A percentile compares a stretch with the other conserved stretches of the same genome.
Evolutionary conservation across 495 filamentous ascomycete genomes (phyloP).

Genomic region (Tuber borchii): DNA sequence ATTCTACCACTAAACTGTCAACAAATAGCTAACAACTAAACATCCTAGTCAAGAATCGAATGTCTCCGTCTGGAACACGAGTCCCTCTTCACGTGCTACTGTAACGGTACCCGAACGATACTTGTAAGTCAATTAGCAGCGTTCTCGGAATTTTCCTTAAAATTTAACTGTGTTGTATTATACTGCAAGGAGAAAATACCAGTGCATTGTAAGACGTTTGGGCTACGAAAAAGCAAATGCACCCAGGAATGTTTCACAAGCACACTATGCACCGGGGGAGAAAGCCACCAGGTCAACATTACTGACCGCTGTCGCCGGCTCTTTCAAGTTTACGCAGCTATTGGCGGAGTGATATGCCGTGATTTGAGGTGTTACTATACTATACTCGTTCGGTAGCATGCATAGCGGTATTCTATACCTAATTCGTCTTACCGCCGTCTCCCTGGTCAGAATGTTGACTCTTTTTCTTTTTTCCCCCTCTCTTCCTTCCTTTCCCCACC

Average conservation of each 20-base stretch:
- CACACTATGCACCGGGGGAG: background rate
- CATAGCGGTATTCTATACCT: background rate
- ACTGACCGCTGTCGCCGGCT: background rate
- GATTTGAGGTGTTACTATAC: background rate
- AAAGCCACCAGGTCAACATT: background rate
- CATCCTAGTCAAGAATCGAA: too few species aligned
- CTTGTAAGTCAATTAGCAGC: background rate
- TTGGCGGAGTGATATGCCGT: background rate
- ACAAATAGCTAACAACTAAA: too few species aligned
- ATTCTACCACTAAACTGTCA: too few species aligned
- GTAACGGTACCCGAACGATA: background rate
- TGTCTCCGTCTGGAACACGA: too few species aligned
- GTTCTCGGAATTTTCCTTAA: background rate
- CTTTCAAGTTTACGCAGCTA: background rate
- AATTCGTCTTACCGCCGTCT: background rate
- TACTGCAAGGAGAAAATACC: constrained; percentile 1
- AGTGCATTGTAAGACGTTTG: background rate
- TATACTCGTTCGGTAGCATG: background rate
- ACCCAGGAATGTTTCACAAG: background rate
- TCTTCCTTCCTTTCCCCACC: background rate
- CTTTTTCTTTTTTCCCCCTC: background rate
- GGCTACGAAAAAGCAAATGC: background rate
- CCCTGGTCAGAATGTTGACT: background rate
- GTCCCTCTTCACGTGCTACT: too few species aligned
- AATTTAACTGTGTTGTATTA: background rate